Base-by-base conservation (phyloP, 2,329 filamentous ascomycete species). In the Fusarium albidum region DNA sequence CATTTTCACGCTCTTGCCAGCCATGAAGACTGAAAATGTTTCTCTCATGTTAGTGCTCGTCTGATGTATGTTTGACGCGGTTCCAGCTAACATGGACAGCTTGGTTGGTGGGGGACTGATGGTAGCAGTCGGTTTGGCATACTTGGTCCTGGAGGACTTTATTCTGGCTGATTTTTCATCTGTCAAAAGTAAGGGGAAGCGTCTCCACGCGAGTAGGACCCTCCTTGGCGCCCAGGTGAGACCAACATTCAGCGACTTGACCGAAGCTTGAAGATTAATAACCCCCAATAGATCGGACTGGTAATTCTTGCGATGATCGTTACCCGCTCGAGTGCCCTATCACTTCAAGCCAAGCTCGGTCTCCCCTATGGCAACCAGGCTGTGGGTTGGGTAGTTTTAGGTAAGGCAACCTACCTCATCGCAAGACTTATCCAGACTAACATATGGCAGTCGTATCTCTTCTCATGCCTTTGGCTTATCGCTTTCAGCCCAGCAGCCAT, bases 321-420 rank as follows among this genome's bases (percentile, higher is more conserved):
- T 15, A 99, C 95, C 8, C 84, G 88, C 38, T 96, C 91, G 3
- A 97, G 91, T 69, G 86, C 89, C n/a, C 75, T 88, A 49, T 96
- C 92, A 17, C 74, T 99, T 9, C 91, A 96, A 72, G 88, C 92
- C 25, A 96, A 91, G 70, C 78, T 86, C 60, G 95, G 95, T 8
- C 79, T 99, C 35, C 94, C 94, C 9, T 79, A 88, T 9, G 95
- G 95, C 10, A 96, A 96, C 63, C 91, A 97, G 72, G 78, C 92
- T 3, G 83, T 96, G 15, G 94, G 92, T 37, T 97, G 93, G 91
- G 69, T 86, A 37, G 87, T 93, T 17, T 73, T 97, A 34, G 78
- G 90, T 90, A 81, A 21, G 73, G 79, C 46, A 13, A 40, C n/a
- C n/a, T n/a, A 48, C 14, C 12, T 17, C 9, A 7, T 13, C n/a